These are phyloP conservation scores for Pythium utonaiense DNA, from an alignment of 352 stramenopile species.

Conservation along the genomic window DNA sequence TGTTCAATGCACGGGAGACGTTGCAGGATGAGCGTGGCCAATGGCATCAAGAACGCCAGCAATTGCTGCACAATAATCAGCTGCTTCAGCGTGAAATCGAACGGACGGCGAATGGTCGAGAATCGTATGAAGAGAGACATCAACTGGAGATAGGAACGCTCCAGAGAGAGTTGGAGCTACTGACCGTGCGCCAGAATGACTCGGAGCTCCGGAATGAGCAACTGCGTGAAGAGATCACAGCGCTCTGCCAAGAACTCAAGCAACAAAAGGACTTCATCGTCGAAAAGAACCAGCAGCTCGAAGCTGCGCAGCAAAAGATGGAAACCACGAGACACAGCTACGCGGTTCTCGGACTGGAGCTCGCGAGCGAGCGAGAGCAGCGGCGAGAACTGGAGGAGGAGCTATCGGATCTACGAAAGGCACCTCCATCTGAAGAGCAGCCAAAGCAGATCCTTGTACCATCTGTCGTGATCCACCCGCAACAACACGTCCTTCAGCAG, in stretches of 20 bases:
- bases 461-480: neutral
- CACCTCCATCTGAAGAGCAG: neutral
- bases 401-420: neutral
- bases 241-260: conserved; percentile 20
- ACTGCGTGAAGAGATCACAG: conserved; percentile 19
- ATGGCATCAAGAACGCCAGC: conserved; percentile 32
- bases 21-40: conserved; percentile 31
- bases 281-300: neutral
- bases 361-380: neutral
- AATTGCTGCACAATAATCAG: conserved; percentile 15
- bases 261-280: conserved; percentile 1
- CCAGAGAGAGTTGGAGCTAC: conserved; percentile 7
- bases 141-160: neutral
- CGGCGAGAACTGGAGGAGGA: neutral
- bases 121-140: conserved; percentile 2
- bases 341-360: neutral
- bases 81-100: conserved; percentile 14
- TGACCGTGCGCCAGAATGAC: neutral
- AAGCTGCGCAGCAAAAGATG: neutral
- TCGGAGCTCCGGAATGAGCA: neutral
- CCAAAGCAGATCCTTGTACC: neutral
- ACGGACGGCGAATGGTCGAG: neutral
- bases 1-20: conserved; percentile 32
- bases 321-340: neutral
- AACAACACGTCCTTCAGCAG: conserved; percentile 11